Conservation (phyloP, 139 green algal species). For the Ettlia oleoabundans region DNA sequence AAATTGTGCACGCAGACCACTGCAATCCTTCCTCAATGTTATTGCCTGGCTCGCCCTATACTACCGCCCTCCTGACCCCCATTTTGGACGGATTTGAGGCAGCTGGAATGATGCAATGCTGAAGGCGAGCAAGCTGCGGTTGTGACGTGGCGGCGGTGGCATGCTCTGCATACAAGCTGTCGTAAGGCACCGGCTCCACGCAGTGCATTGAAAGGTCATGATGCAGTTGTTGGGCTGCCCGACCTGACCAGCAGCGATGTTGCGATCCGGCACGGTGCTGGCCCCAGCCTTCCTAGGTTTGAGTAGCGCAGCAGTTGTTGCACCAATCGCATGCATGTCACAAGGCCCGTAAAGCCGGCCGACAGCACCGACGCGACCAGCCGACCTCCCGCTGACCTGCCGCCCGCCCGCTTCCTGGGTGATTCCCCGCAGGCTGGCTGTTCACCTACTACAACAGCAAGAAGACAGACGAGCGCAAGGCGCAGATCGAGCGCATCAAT, state of each 20-base stretch:
- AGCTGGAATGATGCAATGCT: background rate
- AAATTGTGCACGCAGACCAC: no score
- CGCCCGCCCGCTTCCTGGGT: background rate
- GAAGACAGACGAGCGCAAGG: conserved; percentile 81
- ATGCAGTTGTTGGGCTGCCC: background rate
- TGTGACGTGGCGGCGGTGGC: no score
- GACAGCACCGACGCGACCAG: no score
- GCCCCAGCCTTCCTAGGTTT: background rate
- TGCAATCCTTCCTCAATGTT: no score
- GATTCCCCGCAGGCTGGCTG: conserved; percentile 66
- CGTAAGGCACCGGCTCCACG: no score
- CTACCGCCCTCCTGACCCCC: no score
- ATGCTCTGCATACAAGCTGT: no score
- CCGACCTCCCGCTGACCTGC: background rate
- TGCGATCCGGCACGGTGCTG: background rate
- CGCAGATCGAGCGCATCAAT: conserved; percentile 87
- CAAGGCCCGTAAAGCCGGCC: no score
- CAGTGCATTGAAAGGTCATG: background rate
- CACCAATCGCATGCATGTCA: no score
- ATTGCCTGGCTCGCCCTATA: no score
- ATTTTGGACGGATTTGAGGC: no score
- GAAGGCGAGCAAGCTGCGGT: no score
- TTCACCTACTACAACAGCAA: conserved; percentile 87
- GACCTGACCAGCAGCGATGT: background rate
- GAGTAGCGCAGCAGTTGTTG: background rate